phyloP scores from a whole-genome alignment of 1,284 basidiomycete species.

The Phlebopus sp. region DNA sequence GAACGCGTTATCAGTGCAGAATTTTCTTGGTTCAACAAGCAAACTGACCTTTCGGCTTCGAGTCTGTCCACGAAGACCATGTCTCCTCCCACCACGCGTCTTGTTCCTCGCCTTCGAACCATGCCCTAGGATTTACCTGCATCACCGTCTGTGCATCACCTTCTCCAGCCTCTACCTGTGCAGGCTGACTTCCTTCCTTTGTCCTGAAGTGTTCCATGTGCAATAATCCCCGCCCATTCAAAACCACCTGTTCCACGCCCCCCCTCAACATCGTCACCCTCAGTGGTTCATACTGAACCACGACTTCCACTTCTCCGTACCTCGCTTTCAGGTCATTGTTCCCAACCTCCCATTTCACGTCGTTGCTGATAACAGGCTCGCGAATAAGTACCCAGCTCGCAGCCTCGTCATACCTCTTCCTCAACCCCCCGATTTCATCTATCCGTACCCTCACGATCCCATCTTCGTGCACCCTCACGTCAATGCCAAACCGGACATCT shows the following conservation, averaged over 20 bases:
- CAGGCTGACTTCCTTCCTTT: conserved; percentile 49
- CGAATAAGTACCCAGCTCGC: conserved; percentile 79
- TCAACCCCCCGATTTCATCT: conserved; percentile 78
- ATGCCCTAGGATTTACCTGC: conserved; percentile 59
- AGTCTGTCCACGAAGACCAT: conserved; percentile 84
- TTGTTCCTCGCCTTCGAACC: conserved; percentile 85
- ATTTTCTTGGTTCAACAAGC: neutral
- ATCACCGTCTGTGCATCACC: conserved; percentile 56
- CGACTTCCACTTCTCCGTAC: conserved; percentile 63
- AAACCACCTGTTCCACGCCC: conserved; percentile 80
- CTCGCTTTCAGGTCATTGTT: conserved; percentile 59
- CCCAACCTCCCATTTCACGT: conserved; percentile 59
- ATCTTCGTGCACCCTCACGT: conserved; percentile 79
- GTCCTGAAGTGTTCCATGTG: conserved; percentile 97
- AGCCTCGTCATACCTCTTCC: conserved; percentile 87
- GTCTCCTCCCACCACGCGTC: conserved; percentile 89
- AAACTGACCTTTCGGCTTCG: conserved; percentile 87
- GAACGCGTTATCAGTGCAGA: conserved; percentile 7
- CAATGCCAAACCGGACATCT: conserved; percentile 74
- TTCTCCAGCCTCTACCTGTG: conserved; percentile 40
- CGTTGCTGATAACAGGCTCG: conserved; percentile 59
- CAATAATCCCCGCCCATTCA: conserved; percentile 88
- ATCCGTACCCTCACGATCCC: conserved; percentile 83
- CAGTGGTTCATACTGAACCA: conserved; percentile 73
- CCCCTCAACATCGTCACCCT: conserved; percentile 68